These are phyloP conservation scores for Colletotrichum sublineola DNA, from an alignment of 2,329 filamentous ascomycete genomes.

Conservation along the genomic window DNA sequence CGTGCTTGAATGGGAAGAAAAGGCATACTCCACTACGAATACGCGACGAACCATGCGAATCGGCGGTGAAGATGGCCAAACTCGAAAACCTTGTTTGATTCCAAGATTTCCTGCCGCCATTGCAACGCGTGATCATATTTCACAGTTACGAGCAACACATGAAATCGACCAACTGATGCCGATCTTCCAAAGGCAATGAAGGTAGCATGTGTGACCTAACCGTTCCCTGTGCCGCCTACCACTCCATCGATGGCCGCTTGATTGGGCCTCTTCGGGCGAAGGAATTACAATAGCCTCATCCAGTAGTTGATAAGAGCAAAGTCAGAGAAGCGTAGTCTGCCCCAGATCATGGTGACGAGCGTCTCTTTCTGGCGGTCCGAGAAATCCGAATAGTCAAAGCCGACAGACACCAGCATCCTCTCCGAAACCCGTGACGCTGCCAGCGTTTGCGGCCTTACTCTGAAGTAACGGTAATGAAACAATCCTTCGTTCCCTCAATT, in stretches of 20 bases:
- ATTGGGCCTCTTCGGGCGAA: neutral
- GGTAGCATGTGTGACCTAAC: no score
- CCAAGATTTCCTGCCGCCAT: neutral
- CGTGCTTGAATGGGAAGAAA: neutral
- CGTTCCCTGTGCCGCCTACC: neutral
- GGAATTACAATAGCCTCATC: neutral
- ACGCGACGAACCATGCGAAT: neutral
- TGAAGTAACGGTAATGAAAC: no score
- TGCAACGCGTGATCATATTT: neutral
- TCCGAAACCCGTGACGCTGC: neutral
- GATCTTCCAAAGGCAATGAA: no score
- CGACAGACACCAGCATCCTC: neutral
- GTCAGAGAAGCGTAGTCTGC: no score
- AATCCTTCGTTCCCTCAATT: neutral
- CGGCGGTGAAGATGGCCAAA: neutral
- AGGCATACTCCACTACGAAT: no score
- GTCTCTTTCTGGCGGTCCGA: neutral
- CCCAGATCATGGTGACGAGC: neutral
- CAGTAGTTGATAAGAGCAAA: fast-evolving
- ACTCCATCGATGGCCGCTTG: neutral
- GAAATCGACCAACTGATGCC: neutral
- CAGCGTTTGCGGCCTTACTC: neutral
- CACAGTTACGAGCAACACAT: no score
- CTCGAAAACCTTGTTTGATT: neutral
- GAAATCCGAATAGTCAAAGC: no score